Evolutionary conservation across 2,329 filamentous ascomycete genomes (phyloP), one percentile per base, ranked within the genome.

Genomic region (Helotiales sp.): DNA sequence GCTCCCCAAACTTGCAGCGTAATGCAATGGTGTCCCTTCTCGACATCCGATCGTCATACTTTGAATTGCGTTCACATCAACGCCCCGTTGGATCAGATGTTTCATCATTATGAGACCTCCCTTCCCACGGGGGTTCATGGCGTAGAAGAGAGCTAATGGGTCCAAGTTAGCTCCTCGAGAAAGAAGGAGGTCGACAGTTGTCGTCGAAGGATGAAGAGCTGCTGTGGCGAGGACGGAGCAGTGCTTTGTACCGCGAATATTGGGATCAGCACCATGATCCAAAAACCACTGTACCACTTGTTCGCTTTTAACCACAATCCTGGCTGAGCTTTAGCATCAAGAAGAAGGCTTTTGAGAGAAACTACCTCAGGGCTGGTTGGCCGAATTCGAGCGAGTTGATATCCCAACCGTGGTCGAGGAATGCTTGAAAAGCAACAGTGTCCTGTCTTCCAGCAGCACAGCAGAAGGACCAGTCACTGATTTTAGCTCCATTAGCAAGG

Each of bases 211-310:
- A 2, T 34, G 5, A 9, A 53, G 38, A 12, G 51, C 51, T 17
- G 51, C 51, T 12, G 51, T 53, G 19, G 17, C 38, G 5, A 53
- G 38, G 25, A 29, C 5, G n/a, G 51, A n/a, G 51, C 31, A 46
- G 38, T n/a, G 3, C 33, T 19, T 46, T 29, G 22, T 46, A 10
- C 38, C 51, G 3, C 2, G 38, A 1, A 53, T 2, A 17, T 46
- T 53, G 1, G 51, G 51, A 34, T 53, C 51, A 7, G 51, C 51
- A 46, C 38, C 51, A 46, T 53, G 51, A 22, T 53, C 51, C n/a
- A 53, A 34, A 6, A 53, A 24, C 51, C 51, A 46, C 40, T 34
- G 27, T 1, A 46, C 25, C 7, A 15, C 2, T 15, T 17, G 3
- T 38, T 53, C 51, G 24, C 13, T 19, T 42, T 12, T 27, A 19